Conservation (phyloP, 257 asterid species). For the Solanum bukasovii region DNA sequence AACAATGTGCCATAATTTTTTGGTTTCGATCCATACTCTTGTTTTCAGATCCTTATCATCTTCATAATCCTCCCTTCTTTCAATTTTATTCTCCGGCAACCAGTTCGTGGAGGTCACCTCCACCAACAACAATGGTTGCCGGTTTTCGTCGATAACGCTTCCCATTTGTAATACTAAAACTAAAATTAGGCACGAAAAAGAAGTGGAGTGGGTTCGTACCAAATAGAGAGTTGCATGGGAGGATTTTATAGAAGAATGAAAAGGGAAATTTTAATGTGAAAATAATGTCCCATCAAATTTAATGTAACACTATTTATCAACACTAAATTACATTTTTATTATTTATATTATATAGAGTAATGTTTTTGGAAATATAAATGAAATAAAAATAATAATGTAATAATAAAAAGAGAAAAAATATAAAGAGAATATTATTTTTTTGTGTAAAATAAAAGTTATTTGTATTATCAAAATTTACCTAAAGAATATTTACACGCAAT, state of each 20-base stretch:
- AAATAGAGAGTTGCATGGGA: neutral
- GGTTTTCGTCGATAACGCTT: neutral
- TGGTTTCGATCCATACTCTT: conserved; percentile 16
- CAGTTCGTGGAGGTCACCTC: neutral
- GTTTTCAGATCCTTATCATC: neutral
- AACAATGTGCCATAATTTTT: conserved; percentile 32
- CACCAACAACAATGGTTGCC: neutral
- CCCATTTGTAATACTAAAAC: neutral
- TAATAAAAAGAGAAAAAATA: no score
- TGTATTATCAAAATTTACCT: neutral
- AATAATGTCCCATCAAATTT: no score
- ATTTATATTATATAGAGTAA: no score
- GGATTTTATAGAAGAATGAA: neutral
- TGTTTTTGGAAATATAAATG: no score
- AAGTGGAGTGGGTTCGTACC: neutral
- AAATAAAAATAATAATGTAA: no score
- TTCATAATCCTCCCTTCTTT: neutral
- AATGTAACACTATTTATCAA: no score
- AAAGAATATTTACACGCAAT: neutral
- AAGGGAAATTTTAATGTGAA: neutral
- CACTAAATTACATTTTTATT: no score
- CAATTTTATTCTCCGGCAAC: neutral
- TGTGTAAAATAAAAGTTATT: neutral
- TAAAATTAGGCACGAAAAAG: neutral
- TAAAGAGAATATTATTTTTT: no score